Base-by-base conservation (phyloP, 2,329 filamentous ascomycete genomes). In the Cryphonectria nitschkei region DNA sequence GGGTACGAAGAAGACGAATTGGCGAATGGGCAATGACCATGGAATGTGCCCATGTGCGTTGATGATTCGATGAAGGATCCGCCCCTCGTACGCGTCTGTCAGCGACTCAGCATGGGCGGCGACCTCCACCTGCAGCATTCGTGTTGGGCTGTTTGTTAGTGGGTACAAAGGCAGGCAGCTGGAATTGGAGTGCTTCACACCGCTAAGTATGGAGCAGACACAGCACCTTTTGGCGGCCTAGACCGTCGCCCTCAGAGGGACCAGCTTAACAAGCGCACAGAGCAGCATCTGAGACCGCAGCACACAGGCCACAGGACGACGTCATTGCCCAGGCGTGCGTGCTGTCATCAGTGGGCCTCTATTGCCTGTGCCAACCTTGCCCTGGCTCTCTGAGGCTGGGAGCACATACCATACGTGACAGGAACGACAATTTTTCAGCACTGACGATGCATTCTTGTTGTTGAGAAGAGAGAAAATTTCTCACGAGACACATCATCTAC, bases 1-100 rank as follows among this genome's bases (percentile, higher is more conserved):
- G 26, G 26, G 26, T 34, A 3, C 34, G 34, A 46, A 46, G 16
- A 50, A 50, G n/a, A 71, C 50, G 70, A 69, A 71, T 69, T 71
- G 63, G 63, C 70, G 56, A 71, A 71, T 69, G 56, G 60, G 65
- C 61, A n/a, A 61, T n/a, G 60, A 41, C 60, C 29, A 60, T 13
- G 58, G 63, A 46, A 37, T 34, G 37, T 56, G n/a, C 43, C 43
- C 63, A 65, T 65, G 46, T 65, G 63, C 63, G 63, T 29, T 34
- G 37, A 39, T 60, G 46, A 64, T 60, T 68, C 56, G 60, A 26
- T 32, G 65, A 19, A n/a, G 46, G 39, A 58, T 54, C 43, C 32
- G 34, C 43, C 46, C 19, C 16, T n/a, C 19, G 34, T 26, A 62
- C 7, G 32, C 32, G 26, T 34, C n/a, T 39, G 16, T 34, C 58